Percentiles rank a stretch among this genome's conserved stretches.
phyloP scores from a whole-genome alignment of 2,329 filamentous ascomycete genomes.

The Dactylella cylindrospora region DNA sequence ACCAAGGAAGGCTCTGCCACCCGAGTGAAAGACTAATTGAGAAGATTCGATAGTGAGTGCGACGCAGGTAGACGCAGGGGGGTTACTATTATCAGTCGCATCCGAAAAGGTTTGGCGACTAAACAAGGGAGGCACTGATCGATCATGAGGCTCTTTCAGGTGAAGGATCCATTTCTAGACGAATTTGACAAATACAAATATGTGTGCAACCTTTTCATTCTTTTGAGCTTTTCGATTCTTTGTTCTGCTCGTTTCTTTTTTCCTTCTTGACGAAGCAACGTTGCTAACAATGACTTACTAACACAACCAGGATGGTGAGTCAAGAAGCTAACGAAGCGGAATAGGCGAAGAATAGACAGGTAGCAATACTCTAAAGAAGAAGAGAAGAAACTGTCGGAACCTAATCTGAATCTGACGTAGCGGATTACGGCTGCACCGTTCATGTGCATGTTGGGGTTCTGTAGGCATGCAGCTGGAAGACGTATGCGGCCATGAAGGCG shows the following conservation, averaged over 20 bases:
- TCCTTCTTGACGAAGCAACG: no score
- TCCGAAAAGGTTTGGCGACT: slow-evolving; percentile 6
- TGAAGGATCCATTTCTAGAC: slow-evolving; percentile 32
- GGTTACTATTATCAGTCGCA: slow-evolving; percentile 27
- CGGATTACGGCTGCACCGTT: slow-evolving; percentile 12
- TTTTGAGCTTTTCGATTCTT: no score
- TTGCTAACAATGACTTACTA: no score
- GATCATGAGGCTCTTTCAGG: slow-evolving; percentile 35
- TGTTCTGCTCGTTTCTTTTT: no score
- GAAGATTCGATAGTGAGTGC: slow-evolving; percentile 40
- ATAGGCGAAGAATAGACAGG: slow-evolving; percentile 16
- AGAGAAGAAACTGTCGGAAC: slow-evolving; percentile 6
- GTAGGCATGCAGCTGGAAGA: background rate
- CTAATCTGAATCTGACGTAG: slow-evolving; percentile 8
- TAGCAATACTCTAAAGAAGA: background rate
- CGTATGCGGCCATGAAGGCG: background rate
- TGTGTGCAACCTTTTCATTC: slow-evolving; percentile 34
- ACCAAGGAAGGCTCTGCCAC: slow-evolving; percentile 30
- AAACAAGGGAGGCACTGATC: slow-evolving; percentile 14
- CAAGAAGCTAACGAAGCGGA: slow-evolving; percentile 17
- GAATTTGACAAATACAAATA: slow-evolving; percentile 38
- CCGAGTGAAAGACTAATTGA: slow-evolving; percentile 3
- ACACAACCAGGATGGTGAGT: slow-evolving; percentile 22
- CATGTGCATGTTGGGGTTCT: background rate
- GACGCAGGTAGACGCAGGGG: slow-evolving; percentile 20